These are phyloP conservation scores for Sugiyamaella valdiviana DNA, from an alignment of 805 yeast species.

Conservation along the genomic window DNA sequence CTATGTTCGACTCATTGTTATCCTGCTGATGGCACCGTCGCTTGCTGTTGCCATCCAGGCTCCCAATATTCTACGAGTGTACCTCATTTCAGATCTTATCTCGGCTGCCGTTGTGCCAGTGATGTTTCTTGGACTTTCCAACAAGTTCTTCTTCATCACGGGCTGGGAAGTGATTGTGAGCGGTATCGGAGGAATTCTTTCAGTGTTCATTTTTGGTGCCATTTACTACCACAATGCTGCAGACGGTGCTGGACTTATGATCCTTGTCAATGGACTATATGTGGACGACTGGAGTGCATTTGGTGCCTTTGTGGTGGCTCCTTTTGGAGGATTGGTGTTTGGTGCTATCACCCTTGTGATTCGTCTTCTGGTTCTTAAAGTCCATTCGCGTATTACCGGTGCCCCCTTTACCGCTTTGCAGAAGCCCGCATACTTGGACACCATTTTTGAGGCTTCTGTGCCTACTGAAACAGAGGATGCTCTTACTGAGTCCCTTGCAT, in stretches of 20 bases:
- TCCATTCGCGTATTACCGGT: conserved; percentile 34
- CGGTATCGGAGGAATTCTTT: conserved; percentile 74
- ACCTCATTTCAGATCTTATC: conserved; percentile 83
- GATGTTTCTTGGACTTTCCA: conserved; percentile 69
- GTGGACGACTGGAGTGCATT: conserved; percentile 86
- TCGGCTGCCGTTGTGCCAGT: conserved; percentile 84
- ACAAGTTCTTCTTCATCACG: conserved; percentile 57
- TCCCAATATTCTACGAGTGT: conserved; percentile 76
- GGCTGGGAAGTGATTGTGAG: conserved; percentile 81
- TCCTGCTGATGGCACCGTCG: conserved; percentile 76
- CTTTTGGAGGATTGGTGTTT: conserved; percentile 65
- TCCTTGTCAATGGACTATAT: conserved; percentile 64
- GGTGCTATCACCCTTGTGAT: conserved; percentile 45
- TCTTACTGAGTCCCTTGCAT: background rate
- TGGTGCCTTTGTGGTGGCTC: conserved; percentile 91
- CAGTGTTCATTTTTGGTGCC: conserved; percentile 77
- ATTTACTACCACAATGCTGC: conserved; percentile 65
- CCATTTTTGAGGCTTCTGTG: background rate
- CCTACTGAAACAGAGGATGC: background rate
- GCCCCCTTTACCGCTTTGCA: conserved; percentile 35
- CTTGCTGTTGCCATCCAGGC: conserved; percentile 81
- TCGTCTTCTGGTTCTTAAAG: conserved; percentile 21
- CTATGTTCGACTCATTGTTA: conserved; percentile 64
- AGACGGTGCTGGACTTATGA: conserved; percentile 69
- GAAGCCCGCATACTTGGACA: conserved; percentile 17